Evolutionary conservation across 129 eudicot genomes (phyloP), one percentile per base, ranked within the genome.

Genomic region (Centrapalus pauciflorus): DNA sequence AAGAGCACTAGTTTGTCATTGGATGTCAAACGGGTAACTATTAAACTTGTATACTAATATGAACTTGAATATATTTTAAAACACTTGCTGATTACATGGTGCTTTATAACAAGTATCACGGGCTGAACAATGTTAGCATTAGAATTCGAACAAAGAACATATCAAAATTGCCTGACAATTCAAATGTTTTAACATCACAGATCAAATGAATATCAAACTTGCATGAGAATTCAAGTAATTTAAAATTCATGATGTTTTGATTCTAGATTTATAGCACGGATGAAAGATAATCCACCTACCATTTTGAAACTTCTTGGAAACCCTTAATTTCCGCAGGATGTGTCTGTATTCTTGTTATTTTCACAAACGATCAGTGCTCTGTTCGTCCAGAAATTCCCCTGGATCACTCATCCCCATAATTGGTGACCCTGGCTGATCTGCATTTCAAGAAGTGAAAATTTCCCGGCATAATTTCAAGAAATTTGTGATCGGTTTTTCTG

Each of bases 331-430:
- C 10, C 43, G 41, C 51, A 24, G 41, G 40, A 63, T 27, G 52
- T 54, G 58, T 52, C 25, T 4, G 41, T 13, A 26, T 35, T 61
- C 40, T 49, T 49, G 41, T 72, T 26, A 3, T 30, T 16, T 74
- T 66, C 72, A 56, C 59, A 32, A 4, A 64, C 30, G 24, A 55
- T 74, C 66, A 73, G 46, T 23, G 33, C 17, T 29, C 66, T 9
- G 1, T 27, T 73, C 49, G 58, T 68, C 69, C 41, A n/a, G 9
- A 41, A 35, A 30, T 33, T 49, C 59, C 33, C 30, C 35, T 6
- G 30, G 56, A 60, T 61, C 66, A 63, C 67, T 41, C 76, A 63
- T 52, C 26, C 67, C 64, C 28, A 70, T 38, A 26, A 14, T 76
- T 29, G 58, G 71, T 41, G 57, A 40, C 1, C 64, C 66, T 63